These are phyloP conservation scores for Maudiozyma turicensis DNA, from an alignment of 805 yeast species.

Conservation along the genomic window DNA sequence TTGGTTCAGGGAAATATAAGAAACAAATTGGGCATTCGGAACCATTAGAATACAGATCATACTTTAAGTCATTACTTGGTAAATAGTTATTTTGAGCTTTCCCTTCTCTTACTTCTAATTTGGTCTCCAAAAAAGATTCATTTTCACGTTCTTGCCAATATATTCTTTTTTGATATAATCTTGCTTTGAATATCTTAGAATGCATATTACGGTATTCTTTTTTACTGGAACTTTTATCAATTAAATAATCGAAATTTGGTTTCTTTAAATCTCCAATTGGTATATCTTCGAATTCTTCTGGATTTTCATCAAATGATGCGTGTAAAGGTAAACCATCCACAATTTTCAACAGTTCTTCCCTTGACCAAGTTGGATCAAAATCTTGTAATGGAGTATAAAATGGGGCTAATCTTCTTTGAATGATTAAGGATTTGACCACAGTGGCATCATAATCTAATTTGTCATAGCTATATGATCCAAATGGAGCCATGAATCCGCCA, in stretches of 20 bases:
- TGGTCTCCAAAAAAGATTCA: constrained; percentile 45
- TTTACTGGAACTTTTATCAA: constrained; percentile 22
- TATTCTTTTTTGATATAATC: constrained; percentile 33
- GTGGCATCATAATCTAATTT: constrained; percentile 65
- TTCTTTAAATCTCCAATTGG: constrained; percentile 24
- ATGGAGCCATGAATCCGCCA: constrained; percentile 91
- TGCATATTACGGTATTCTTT: constrained; percentile 25
- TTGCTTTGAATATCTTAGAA: constrained; percentile 26
- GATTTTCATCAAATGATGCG: constrained; percentile 35
- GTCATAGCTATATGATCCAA: constrained; percentile 70
- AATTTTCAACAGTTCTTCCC: constrained; percentile 49
- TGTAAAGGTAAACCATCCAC: constrained; percentile 48
- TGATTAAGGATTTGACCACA: constrained; percentile 61
- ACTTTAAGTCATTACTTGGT: constrained; percentile 34
- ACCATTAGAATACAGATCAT: constrained; percentile 55
- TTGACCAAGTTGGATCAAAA: constrained; percentile 61
- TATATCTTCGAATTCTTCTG: constrained; percentile 28
- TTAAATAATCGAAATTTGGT: constrained; percentile 22
- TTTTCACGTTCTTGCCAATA: constrained; percentile 50
- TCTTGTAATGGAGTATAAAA: constrained; percentile 86
- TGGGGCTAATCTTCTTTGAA: constrained; percentile 71
- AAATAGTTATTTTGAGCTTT: constrained; percentile 31
- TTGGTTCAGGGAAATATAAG: constrained; percentile 36
- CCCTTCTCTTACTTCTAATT: constrained; percentile 31
- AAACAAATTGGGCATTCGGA: constrained; percentile 37